Base-by-base conservation (phyloP, 495 filamentous ascomycete species). In the Penicillium paradoxum region DNA sequence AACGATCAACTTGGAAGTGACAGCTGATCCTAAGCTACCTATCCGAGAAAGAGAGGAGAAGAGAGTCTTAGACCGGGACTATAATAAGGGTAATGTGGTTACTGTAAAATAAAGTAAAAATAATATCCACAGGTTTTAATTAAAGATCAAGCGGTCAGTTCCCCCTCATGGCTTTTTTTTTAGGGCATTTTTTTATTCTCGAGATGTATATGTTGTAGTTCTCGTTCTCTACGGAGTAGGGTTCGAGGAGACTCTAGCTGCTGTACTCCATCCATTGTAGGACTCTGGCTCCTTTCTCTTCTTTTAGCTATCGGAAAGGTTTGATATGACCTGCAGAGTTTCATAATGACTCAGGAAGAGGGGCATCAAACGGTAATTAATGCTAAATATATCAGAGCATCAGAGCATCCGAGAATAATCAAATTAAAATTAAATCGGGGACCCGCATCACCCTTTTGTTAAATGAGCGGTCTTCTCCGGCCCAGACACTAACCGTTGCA, bases 401-500 rank as follows among this genome's bases (percentile, higher is more conserved):
- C n/a, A n/a, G n/a, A n/a, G n/a, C n/a, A n/a, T n/a, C n/a, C n/a
- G 4, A 45, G 3, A 33, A 32, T 11, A 32, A 6, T 11, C 3
- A 18, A 30, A 30, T 45, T 15, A 18, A 32, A 44, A 32, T 22
- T 11, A 6, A n/a, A 32, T 29, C 43, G 45, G 60, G 52, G 57
- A 58, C 60, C 51, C 51, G 51, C 51, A 58, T 57, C 60, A 58
- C 57, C 63, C 60, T 66, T 49, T n/a, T 5, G 50, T 45, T 24
- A 57, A 62, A 59, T 58, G 60, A 65, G 47, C 43, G 62, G n/a
- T n/a, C n/a, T n/a, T n/a, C n/a, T n/a, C n/a, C n/a, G n/a, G n/a
- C 34, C 55, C 50, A 62, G 55, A 59, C 60, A 64, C 59, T n/a
- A n/a, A n/a, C n/a, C 59, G 63, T 65, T 65, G 59, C 50, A 51